Evolutionary conservation across 2,329 filamentous ascomycete genomes (phyloP), one percentile per base, ranked within the genome.

Genomic region (Beauveria caledonica): DNA sequence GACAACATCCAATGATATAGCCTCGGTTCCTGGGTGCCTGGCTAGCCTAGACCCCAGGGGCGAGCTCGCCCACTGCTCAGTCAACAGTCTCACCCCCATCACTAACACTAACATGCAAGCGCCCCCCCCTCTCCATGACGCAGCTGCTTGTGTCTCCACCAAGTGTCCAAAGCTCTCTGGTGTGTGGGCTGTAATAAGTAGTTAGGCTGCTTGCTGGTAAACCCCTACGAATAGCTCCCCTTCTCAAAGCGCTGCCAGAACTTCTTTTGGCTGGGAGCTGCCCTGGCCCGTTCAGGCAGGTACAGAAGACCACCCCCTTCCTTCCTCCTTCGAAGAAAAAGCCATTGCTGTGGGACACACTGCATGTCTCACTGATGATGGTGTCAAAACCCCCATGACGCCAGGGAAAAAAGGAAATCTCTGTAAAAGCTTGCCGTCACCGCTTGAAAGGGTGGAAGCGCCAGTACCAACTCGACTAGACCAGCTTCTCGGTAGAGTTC

Each of bases 11-110:
- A 60, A 60, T 60, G n/a, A 52, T 11, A 15, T 11, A 33, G 42
- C 8, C 17, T 9, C 45, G 55, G 58, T 55, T 45, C 58, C 58
- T 60, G 58, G 50, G 27, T 36, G 33, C 33, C 33, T 36, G 33
- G 33, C 55, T 51, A 51, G 58, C 23, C 50, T 44, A 54, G 51
- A 51, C 51, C 23, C 50, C 51, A 54, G 51, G 58, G 48, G 48
- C n/a, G 21, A 44, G 48, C 17, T n/a, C n/a, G n/a, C n/a, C n/a
- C n/a, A n/a, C n/a, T n/a, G n/a, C n/a, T n/a, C n/a, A n/a, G n/a
- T n/a, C n/a, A n/a, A n/a, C n/a, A n/a, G n/a, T n/a, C 33, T 17
- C 19, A 45, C 46, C 36, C 57, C 48, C 46, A 58, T 52, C 46
- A 33, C 36, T 27, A 27, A 27, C 25, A 27, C 9, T 23, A 45